Evolutionary conservation across 2,329 filamentous ascomycete species (phyloP), one percentile per base, ranked within the genome.

Genomic region (Juglanconis juglandina): DNA sequence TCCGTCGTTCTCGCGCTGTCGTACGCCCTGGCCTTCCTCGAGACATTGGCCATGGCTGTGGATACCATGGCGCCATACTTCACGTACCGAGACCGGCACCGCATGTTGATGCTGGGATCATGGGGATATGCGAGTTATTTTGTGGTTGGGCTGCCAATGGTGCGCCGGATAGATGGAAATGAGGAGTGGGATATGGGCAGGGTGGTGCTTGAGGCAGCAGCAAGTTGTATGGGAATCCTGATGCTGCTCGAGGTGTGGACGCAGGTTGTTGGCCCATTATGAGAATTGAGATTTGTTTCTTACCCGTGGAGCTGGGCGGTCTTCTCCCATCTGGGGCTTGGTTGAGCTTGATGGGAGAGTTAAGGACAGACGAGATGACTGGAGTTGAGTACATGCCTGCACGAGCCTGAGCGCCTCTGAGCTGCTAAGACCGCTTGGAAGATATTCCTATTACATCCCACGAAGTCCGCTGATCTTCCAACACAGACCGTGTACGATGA

Each of bases 81-180:
- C 24, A 5, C 17, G 4, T 65, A 65, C 44, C 35, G 37, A 8
- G 49, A 62, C 17, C 39, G 60, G 17, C 30, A 32, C 3, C 53
- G 59, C 32, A 65, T 65, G 64, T 41, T 65, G 49, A 37, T 34
- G 11, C 7, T 64, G 24, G 64, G 64, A 9, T 65, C 64, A 33
- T 54, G 58, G 39, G 64, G 64, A 13, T 65, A 65, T 41, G 64
- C 64, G 10, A 39, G 42, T n/a, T 65, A 65, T 37, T 65, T 65
- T 47, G 17, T 64, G 17, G 59, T 60, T 24, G 64, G 64, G 4
- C 17, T 65, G 44, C 64, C 64, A 1, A 65, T 65, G 64, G 57
- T 62, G 46, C 48, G 33, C 13, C 54, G 63, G 32, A 56, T 61
- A 14, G 58, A 63, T 44, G 39, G 14, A 42, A 14, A 42, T 11